phyloP scores from a whole-genome alignment of 2,329 filamentous ascomycete genomes.

The Thelonectria discophora region DNA sequence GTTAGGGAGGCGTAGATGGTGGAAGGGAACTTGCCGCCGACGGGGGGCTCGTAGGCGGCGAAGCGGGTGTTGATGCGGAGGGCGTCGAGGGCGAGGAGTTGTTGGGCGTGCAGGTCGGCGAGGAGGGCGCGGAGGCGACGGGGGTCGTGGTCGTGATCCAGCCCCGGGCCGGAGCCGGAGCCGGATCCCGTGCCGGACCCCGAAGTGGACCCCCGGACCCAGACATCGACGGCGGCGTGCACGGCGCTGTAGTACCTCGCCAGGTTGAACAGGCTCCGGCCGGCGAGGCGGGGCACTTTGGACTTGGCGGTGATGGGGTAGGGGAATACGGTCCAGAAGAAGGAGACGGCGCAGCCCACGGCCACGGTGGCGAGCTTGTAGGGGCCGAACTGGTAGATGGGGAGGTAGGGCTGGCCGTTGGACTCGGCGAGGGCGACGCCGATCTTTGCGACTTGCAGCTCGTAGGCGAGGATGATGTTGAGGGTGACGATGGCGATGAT shows the following conservation, averaged over 20 bases:
- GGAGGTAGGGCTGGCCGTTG: constrained; percentile 24
- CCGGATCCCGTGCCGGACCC: too few relatives aligned
- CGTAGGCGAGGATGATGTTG: constrained; percentile 26
- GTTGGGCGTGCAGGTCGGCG: constrained; percentile 13
- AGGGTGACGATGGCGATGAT: constrained; percentile 25
- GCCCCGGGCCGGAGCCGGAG: too few relatives aligned
- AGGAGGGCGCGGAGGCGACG: not conserved
- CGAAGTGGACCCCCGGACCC: constrained; percentile 1
- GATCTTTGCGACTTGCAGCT: constrained; percentile 25
- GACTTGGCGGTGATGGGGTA: constrained; percentile 27
- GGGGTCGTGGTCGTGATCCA: too few relatives aligned
- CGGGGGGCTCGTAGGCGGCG: constrained; percentile 21
- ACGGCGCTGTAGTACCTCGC: constrained; percentile 25
- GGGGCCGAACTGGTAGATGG: constrained; percentile 24
- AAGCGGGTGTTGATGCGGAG: constrained; percentile 21
- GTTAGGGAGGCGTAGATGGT: constrained; percentile 15
- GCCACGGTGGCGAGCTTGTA: constrained; percentile 25
- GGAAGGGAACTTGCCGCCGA: constrained; percentile 21
- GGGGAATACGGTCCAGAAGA: constrained; percentile 29
- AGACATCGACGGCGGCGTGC: constrained; percentile 15
- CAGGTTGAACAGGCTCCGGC: constrained; percentile 20
- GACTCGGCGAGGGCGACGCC: constrained; percentile 15
- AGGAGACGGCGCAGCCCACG: constrained; percentile 21
- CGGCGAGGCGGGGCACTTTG: constrained; percentile 21
- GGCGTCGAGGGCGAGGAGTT: constrained; percentile 9